Evolutionary conservation across 2,329 filamentous ascomycete species (phyloP).

Genomic region (Ramularia endophylla): DNA sequence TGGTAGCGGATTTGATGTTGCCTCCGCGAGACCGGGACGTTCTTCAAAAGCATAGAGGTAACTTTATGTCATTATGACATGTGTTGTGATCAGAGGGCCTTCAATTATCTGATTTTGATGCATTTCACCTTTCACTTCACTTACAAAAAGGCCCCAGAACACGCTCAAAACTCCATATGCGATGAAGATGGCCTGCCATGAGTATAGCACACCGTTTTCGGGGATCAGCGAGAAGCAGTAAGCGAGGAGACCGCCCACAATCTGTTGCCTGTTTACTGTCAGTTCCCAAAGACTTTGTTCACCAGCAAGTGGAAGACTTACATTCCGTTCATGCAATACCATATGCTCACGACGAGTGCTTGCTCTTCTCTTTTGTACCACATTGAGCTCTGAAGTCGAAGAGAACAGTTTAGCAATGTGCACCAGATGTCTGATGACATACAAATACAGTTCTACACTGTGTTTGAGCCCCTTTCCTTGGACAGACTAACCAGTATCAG

Average conservation of each 20-base stretch:
- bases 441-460: too few species aligned
- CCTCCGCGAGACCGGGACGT: too few species aligned
- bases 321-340: slow-evolving; percentile 40
- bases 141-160: slow-evolving; percentile 61
- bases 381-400: slow-evolving; percentile 56
- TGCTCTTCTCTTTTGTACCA: slow-evolving; percentile 69
- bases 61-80: too few species aligned
- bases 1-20: too few species aligned
- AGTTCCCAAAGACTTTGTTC: slow-evolving; percentile 1
- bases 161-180: slow-evolving; percentile 59
- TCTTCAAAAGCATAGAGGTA: too few species aligned
- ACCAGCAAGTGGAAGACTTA: background rate
- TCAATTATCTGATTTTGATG: too few species aligned
- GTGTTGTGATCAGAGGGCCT: too few species aligned
- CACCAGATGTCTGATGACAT: too few species aligned
- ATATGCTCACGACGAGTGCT: slow-evolving; percentile 60
- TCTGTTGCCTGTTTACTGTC: slow-evolving; percentile 60
- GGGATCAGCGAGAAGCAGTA: slow-evolving; percentile 41
- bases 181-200: slow-evolving; percentile 66
- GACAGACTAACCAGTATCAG: slow-evolving; percentile 45
- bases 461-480: too few species aligned
- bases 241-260: slow-evolving; percentile 64
- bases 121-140: too few species aligned
- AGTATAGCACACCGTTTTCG: slow-evolving; percentile 16
- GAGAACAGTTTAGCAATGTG: too few species aligned